These are phyloP conservation scores for Tetraselmis striata DNA, from an alignment of 139 green algal genomes.

Conservation along the genomic window DNA sequence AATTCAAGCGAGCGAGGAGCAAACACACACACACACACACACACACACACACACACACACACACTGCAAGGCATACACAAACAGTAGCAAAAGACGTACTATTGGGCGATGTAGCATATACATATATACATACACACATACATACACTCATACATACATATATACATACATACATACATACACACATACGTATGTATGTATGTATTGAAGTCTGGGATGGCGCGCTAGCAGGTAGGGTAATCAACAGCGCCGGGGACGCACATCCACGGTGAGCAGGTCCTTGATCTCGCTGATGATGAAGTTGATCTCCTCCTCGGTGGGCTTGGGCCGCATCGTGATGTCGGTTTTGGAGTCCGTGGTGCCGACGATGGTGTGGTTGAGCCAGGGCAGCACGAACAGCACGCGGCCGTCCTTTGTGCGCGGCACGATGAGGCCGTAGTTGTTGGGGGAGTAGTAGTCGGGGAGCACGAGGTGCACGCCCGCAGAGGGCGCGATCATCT, in stretches of 20 bases:
- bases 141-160: too few species aligned
- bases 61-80: neutral
- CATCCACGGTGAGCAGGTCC: slow-evolving; percentile 82
- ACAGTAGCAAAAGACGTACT: neutral
- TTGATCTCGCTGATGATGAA: slow-evolving; percentile 92
- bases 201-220: too few species aligned
- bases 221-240: too few species aligned
- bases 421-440: slow-evolving; percentile 90
- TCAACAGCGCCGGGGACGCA: slow-evolving; percentile 19
- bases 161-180: too few species aligned
- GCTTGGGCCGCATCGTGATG: slow-evolving; percentile 58
- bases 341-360: slow-evolving; percentile 71
- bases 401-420: slow-evolving; percentile 97
- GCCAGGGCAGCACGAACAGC: slow-evolving; percentile 94
- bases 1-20: too few species aligned
- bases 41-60: neutral
- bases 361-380: slow-evolving; percentile 79
- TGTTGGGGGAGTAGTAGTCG: slow-evolving; percentile 77
- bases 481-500: slow-evolving; percentile 69
- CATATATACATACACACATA: too few species aligned
- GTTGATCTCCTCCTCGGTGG: slow-evolving; percentile 74
- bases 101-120: neutral
- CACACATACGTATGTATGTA: too few species aligned
- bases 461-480: slow-evolving; percentile 93
- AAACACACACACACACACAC: too few species aligned